Evolutionary conservation across 495 filamentous ascomycete genomes (phyloP).

Genomic region (Hypoxylon trugodes): DNA sequence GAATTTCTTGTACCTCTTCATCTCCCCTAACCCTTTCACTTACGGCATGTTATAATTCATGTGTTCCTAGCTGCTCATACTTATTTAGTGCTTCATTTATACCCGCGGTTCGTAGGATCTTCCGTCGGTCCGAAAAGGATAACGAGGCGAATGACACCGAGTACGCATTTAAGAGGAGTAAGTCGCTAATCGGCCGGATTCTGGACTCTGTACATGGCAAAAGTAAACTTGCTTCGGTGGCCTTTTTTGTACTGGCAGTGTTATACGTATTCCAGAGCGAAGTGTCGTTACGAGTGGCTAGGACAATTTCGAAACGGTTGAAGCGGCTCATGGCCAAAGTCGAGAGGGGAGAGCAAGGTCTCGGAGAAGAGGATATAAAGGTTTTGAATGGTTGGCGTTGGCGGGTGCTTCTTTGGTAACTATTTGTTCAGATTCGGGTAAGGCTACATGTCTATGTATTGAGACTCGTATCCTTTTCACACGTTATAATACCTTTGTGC

Average conservation of each 20-base stretch:
- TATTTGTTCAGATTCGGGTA: neutral
- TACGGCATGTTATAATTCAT: no score
- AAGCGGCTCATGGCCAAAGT: constrained; percentile 52
- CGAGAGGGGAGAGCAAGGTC: constrained; percentile 49
- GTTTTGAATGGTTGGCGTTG: constrained; percentile 56
- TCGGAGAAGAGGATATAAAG: constrained; percentile 52
- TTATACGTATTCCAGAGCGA: constrained; percentile 59
- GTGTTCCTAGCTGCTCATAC: neutral
- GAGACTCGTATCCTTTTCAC: neutral
- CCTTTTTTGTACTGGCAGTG: constrained; percentile 56
- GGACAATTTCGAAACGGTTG: constrained; percentile 50
- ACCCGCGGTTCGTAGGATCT: constrained; percentile 52
- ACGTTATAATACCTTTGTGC: no score
- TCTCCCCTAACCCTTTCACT: neutral
- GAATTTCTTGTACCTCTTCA: no score
- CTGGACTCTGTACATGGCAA: constrained; percentile 47
- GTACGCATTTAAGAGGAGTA: constrained; percentile 55
- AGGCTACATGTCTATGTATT: neutral
- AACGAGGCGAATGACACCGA: constrained; percentile 53
- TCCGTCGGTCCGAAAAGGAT: constrained; percentile 44
- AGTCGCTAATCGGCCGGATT: constrained; percentile 52
- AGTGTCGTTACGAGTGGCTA: constrained; percentile 53
- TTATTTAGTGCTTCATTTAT: constrained; percentile 50
- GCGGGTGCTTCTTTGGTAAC: constrained; percentile 54
- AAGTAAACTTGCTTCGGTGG: constrained; percentile 50